A percentile compares a stretch with the other conserved stretches of the same genome.
phyloP scores from a whole-genome alignment of 169 alveolate genomes.

The Plasmodium falciparum region DNA sequence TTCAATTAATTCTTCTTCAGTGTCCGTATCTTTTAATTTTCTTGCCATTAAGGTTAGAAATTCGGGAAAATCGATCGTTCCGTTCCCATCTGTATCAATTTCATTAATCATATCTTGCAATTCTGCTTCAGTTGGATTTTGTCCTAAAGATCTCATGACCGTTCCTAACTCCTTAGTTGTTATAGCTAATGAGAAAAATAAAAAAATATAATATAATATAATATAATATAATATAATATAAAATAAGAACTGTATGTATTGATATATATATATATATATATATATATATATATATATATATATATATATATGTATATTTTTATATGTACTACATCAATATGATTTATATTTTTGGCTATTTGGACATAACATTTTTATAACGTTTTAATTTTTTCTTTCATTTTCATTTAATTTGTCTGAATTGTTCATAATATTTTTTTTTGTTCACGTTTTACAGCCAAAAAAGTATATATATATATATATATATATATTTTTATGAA shows the following conservation, averaged over 20 bases:
- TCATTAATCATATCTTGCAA: slow-evolving; percentile 96
- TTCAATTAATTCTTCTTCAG: slow-evolving; percentile 99
- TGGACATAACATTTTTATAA: slow-evolving; percentile 27
- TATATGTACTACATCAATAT: slow-evolving; percentile 99
- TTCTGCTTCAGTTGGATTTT: slow-evolving; percentile 98
- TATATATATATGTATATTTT: slow-evolving; percentile 9
- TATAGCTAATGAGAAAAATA: slow-evolving; percentile 87
- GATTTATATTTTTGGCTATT: slow-evolving; percentile 99
- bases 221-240: slow-evolving; percentile 21
- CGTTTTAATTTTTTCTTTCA: too few species aligned
- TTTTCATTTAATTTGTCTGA: too few species aligned
- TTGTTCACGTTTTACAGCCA: too few species aligned
- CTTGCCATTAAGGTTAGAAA: slow-evolving; percentile 99
- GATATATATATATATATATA: neutral
- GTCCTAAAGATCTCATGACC: slow-evolving; percentile 97
- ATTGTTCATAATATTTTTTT: too few species aligned
- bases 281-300: too few species aligned
- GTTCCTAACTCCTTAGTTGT: slow-evolving; percentile 97
- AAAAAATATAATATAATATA: slow-evolving; percentile 9
- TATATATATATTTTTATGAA: too few species aligned
- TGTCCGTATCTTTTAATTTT: slow-evolving; percentile 99
- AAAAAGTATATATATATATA: too few species aligned
- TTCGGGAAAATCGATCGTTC: slow-evolving; percentile 98
- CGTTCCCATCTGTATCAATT: slow-evolving; percentile 96
- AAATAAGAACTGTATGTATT: neutral